Conservation (phyloP, 148 eudicot species). For the Camellia lanceoleosa region DNA sequence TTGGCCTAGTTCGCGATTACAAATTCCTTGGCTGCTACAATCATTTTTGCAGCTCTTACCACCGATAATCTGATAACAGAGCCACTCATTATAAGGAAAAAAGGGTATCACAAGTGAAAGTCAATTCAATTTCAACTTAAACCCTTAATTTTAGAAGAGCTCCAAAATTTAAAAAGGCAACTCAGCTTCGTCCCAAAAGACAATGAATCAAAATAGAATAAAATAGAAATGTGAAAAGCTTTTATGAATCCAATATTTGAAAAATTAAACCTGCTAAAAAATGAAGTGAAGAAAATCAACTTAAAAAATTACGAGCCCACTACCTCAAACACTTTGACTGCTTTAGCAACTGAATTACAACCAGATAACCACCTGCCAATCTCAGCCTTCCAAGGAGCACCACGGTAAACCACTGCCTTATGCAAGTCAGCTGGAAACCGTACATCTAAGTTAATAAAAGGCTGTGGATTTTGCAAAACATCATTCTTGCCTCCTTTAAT, state of each 20-base stretch:
- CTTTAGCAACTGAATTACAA: slow-evolving; percentile 34
- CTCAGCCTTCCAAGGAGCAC: too few species aligned
- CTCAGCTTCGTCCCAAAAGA: neutral
- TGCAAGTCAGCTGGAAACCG: too few species aligned
- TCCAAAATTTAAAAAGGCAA: slow-evolving; percentile 4
- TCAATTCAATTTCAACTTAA: slow-evolving; percentile 8
- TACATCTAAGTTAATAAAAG: too few species aligned
- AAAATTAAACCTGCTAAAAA: too few species aligned
- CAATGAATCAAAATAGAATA: neutral
- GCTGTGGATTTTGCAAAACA: neutral
- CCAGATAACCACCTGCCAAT: slow-evolving; percentile 13
- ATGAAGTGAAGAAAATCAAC: too few species aligned
- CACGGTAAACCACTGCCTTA: too few species aligned
- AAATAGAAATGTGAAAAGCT: neutral
- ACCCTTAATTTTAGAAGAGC: neutral
- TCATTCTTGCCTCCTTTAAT: slow-evolving; percentile 7
- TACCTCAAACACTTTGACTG: too few species aligned
- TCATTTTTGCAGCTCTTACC: slow-evolving; percentile 62
- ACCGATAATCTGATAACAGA: slow-evolving; percentile 46
- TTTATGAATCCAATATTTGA: neutral
- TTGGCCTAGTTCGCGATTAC: slow-evolving; percentile 70
- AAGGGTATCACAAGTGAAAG: neutral
- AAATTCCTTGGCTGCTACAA: slow-evolving; percentile 76
- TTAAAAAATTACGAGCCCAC: too few species aligned
- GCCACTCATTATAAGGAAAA: neutral